phyloP scores from a whole-genome alignment of 208 protist genomes.

The Kentomonas sorsogonicus region DNA sequence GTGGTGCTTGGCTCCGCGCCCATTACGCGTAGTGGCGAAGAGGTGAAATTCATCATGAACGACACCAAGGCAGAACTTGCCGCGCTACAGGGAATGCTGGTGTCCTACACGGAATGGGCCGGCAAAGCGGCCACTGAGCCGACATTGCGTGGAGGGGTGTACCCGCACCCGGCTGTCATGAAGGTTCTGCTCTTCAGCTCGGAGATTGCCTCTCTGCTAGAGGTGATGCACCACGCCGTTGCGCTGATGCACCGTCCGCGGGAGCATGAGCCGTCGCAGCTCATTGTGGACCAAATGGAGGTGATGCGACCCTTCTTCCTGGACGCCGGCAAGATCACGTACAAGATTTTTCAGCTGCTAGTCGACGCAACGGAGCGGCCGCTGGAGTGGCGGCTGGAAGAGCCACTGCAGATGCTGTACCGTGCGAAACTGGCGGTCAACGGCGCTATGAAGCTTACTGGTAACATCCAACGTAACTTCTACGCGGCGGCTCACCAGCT shows the following conservation, averaged over 20 bases:
- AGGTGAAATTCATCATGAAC: constrained; percentile 18
- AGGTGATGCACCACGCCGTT: constrained; percentile 39
- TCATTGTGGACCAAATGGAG: constrained; percentile 37
- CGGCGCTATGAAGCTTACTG: no score
- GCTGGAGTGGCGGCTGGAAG: constrained; percentile 37
- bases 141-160: constrained; percentile 32
- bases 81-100: no score
- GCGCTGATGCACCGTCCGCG: constrained; percentile 36
- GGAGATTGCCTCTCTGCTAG: constrained; percentile 38
- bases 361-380: constrained; percentile 57
- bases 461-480: constrained; percentile 60
- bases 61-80: no score
- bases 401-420: constrained; percentile 29
- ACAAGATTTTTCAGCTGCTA: constrained; percentile 53
- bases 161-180: constrained; percentile 30
- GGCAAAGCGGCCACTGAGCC: constrained; percentile 29
- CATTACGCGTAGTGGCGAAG: constrained; percentile 25
- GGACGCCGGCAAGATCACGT: constrained; percentile 36
- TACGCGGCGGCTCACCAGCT: constrained; percentile 43
- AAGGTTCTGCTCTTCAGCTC: constrained; percentile 32
- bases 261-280: constrained; percentile 14
- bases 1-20: constrained; percentile 26
- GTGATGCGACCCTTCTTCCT: constrained; percentile 43
- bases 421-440: constrained; percentile 38
- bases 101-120: constrained; percentile 22